Conservation (phyloP, 148 eudicot genomes). For the Silene conica region DNA sequence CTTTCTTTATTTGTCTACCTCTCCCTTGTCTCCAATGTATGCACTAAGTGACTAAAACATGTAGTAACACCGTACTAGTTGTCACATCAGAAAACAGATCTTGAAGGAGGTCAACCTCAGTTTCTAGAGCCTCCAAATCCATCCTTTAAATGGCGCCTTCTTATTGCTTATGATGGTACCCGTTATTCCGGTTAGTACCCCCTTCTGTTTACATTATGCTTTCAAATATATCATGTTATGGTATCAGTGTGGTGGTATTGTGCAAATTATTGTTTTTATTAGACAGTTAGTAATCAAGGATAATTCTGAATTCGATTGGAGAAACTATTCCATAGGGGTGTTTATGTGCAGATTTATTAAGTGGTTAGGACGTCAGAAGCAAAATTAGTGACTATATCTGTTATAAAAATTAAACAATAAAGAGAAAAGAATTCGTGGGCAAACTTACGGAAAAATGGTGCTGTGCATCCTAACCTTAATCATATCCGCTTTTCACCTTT, state of each 20-base stretch:
- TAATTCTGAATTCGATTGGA: too few relatives aligned
- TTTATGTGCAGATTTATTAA: too few relatives aligned
- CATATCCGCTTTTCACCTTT: too few relatives aligned
- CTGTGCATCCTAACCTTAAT: too few relatives aligned
- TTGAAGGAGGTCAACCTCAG: conserved; percentile 3
- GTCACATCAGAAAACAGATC: conserved; percentile 15
- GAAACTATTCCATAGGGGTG: too few relatives aligned
- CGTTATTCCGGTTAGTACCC: conserved; percentile 32
- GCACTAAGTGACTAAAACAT: background rate
- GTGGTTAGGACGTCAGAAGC: too few relatives aligned
- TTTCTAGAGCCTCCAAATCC: conserved; percentile 21
- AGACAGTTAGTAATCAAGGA: background rate
- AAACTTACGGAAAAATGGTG: too few relatives aligned
- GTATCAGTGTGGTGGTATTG: background rate
- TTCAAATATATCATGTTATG: background rate
- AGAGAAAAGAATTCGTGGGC: too few relatives aligned
- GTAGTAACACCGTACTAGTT: background rate
- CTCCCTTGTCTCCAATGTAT: background rate
- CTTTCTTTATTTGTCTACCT: background rate
- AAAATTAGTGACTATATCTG: too few relatives aligned
- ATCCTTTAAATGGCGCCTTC: conserved; percentile 57
- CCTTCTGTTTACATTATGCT: background rate
- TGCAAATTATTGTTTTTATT: background rate
- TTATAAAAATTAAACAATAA: too few relatives aligned
- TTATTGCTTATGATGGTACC: conserved; percentile 43